Evolutionary conservation across 768 basidiomycete genomes (phyloP), one percentile per base, ranked within the genome.

Genomic region (Gymnopilus dilepis): DNA sequence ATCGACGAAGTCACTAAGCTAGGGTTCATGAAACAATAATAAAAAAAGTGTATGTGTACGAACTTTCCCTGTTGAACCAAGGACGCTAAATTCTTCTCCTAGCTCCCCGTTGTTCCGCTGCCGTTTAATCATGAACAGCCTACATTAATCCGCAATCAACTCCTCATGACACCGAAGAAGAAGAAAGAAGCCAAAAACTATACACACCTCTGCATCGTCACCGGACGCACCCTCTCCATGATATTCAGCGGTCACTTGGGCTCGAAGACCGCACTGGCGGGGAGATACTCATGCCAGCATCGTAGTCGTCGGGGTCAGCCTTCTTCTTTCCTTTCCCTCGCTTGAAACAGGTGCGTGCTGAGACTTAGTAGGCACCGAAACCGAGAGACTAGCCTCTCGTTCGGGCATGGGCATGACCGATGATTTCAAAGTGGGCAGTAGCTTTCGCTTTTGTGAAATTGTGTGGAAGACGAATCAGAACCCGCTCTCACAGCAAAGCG

Each of bases 11-110:
- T n/a, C n/a, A n/a, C n/a, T n/a, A n/a, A n/a, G n/a, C n/a, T n/a
- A 13, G 24, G 58, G 37, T 37, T 60, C 33, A 37, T 45, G 31
- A 53, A 37, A 67, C 21, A 59, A 4, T 40, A n/a, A 31, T 28
- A 5, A n/a, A 24, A 41, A 22, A 5, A 26, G 21, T 41, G 34
- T 59, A 33, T 62, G 34, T 15, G 17, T 43, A 55, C 38, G 80
- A 41, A 91, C 90, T 72, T 94, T 94, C 5, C 91, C 92, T 0
- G 92, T 94, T 3, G 89, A 89, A 2, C 93, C 93, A 19, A 94
- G 78, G 22, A 92, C 86, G 48, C 82, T 85, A 67, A 90, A 90
- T 61, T 82, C 80, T 67, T 92, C 90, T 26, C 78, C 74, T 11
- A 87, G 75, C 55, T 85, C 82, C 0, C 76, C 77, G 0, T 74